Base-by-base conservation (phyloP, 495 filamentous ascomycete species). In the Parathielavia appendiculata region DNA sequence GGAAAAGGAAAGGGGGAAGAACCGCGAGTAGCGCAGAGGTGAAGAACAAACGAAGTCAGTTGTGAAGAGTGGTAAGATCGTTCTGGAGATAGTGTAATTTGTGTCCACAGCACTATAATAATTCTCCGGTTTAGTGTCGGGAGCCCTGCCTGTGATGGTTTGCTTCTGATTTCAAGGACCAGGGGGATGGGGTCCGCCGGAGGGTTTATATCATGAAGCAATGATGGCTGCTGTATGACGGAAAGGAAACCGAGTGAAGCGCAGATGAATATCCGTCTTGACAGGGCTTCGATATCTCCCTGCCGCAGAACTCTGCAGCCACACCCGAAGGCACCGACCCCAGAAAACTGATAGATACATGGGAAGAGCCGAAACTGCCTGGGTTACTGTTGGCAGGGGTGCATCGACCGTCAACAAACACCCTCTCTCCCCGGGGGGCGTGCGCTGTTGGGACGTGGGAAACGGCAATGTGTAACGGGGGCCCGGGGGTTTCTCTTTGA, bases 171-270 rank as follows among this genome's bases (percentile, higher is more conserved):
- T 22, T 19, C 32, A n/a, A 19, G 49, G 50, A 45, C 54, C 50
- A 46, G 43, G 50, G 26, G 56, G 55, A 54, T 50, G 39, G 54
- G 47, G 58, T 62, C 57, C 59, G 51, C 62, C 40, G 55, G 39
- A 22, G 17, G 16, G 23, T 54, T 54, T 54, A 54, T 54, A 54
- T 43, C 50, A n/a, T 23, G n/a, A 9, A 26, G 10, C 14, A 38
- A 54, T 32, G 6, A 32, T 39, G 23, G n/a, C 51, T 41, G 38
- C 22, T 30, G 51, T 54, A 22, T 14, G 38, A 54, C 51, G 38
- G 16, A 6, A 26, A 54, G 51, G 20, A 17, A 26, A 19, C 17
- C 12, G 12, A 19, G 34, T 51, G 51, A 43, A 19, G 39, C 43
- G 51, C 51, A n/a, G 38, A 19, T 26, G 23, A 35, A 13, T 41